phyloP scores from a whole-genome alignment of 1,284 basidiomycete species.

The Coniophora puteana region DNA sequence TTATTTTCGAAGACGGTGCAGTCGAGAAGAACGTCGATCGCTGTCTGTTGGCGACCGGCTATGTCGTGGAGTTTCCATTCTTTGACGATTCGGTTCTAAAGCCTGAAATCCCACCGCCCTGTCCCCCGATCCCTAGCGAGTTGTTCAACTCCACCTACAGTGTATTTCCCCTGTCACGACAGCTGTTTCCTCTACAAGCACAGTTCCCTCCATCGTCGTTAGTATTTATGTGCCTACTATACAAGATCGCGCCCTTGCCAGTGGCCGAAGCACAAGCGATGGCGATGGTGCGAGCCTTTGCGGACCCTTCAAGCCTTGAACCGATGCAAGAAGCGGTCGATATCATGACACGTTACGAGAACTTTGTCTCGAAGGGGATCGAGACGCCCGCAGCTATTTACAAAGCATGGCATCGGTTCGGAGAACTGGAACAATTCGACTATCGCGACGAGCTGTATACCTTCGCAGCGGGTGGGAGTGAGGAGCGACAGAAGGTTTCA shows the following conservation, averaged over 20 bases:
- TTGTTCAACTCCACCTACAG: slow-evolving; percentile 61
- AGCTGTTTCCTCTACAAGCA: slow-evolving; percentile 47
- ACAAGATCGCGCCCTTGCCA: slow-evolving; percentile 58
- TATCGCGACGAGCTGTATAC: slow-evolving; percentile 59
- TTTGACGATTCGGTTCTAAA: slow-evolving; percentile 35
- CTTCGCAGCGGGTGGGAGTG: slow-evolving; percentile 37
- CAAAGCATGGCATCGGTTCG: slow-evolving; percentile 53
- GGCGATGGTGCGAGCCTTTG: slow-evolving; percentile 51
- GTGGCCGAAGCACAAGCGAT: slow-evolving; percentile 66
- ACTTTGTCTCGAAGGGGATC: slow-evolving; percentile 29
- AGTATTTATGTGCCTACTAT: slow-evolving; percentile 62
- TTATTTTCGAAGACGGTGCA: slow-evolving; percentile 58
- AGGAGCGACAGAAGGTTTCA: slow-evolving; percentile 34
- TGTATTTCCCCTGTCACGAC: slow-evolving; percentile 58
- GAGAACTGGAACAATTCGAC: slow-evolving; percentile 54
- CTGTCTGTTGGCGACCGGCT: slow-evolving; percentile 74
- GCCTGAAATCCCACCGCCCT: slow-evolving; percentile 32
- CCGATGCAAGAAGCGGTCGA: slow-evolving; percentile 40
- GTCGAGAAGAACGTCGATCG: slow-evolving; percentile 51
- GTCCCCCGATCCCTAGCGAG: slow-evolving; percentile 42
- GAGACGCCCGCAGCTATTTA: slow-evolving; percentile 37
- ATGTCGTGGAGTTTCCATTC: slow-evolving; percentile 61
- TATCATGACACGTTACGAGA: slow-evolving; percentile 44
- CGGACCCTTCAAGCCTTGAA: slow-evolving; percentile 46
- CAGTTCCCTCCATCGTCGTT: slow-evolving; percentile 47